Conservation (phyloP, 2,329 filamentous ascomycete genomes). For the Colletotrichum sidae region DNA sequence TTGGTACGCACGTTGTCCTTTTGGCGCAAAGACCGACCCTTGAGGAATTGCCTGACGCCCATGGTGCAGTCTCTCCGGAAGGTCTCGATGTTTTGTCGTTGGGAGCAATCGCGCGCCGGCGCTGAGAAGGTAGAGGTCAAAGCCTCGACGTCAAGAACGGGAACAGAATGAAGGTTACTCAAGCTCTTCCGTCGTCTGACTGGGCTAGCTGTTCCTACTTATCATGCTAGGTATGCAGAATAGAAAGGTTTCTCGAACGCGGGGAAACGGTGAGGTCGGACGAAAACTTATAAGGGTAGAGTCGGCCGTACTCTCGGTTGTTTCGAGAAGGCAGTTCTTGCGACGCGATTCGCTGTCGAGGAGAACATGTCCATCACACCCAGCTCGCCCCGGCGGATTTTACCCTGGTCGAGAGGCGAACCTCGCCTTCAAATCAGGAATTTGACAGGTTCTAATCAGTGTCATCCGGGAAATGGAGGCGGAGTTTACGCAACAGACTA, state of each 20-base stretch:
- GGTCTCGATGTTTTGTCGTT: background rate
- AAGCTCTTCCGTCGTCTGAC: background rate
- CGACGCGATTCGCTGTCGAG: slow-evolving; percentile 12
- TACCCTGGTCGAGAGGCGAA: slow-evolving; percentile 4
- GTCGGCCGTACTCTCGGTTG: slow-evolving; percentile 31
- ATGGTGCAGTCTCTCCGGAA: slow-evolving; percentile 43
- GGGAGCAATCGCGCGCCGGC: background rate
- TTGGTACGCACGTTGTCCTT: slow-evolving; percentile 54
- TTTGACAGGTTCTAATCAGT: no score
- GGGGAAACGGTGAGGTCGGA: slow-evolving; percentile 11
- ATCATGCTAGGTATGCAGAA: slow-evolving; percentile 1
- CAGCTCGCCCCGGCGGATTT: slow-evolving; percentile 8
- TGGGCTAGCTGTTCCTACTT: background rate
- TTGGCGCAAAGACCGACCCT: slow-evolving; percentile 57
- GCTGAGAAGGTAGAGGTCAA: background rate
- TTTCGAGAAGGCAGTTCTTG: slow-evolving; percentile 23
- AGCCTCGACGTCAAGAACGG: slow-evolving; percentile 5
- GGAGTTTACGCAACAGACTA: no score
- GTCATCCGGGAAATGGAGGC: no score
- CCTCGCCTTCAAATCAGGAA: no score
- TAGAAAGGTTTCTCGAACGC: slow-evolving; percentile 10
- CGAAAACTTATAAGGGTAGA: slow-evolving; percentile 29
- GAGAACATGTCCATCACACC: background rate
- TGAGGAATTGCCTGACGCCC: slow-evolving; percentile 58
- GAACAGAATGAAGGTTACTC: background rate